Conservation (phyloP, 768 basidiomycete genomes). For the Gymnopilus junonius region DNA sequence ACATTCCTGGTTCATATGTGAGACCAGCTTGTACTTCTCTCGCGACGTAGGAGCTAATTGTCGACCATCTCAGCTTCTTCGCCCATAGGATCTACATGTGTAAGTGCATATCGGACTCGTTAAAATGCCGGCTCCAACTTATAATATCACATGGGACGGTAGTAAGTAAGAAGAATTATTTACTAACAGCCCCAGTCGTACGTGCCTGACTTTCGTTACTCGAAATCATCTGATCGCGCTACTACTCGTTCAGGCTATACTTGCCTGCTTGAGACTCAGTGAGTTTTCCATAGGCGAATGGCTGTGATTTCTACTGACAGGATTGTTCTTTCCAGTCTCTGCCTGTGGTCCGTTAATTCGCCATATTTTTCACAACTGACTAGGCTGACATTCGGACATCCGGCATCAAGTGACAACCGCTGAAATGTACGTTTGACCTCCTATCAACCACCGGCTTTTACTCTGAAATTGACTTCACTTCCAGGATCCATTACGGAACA, state of each 20-base stretch:
- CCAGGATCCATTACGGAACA: slow-evolving; percentile 27
- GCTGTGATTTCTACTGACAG: not conserved
- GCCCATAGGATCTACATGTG: slow-evolving; percentile 43
- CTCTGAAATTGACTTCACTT: not conserved
- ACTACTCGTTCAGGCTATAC: slow-evolving; percentile 7
- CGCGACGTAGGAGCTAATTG: not conserved
- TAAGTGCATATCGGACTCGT: slow-evolving; percentile 22
- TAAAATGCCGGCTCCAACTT: not conserved
- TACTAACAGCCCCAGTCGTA: slow-evolving; percentile 36
- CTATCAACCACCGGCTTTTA: not conserved
- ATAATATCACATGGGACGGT: not conserved
- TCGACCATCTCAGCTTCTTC: slow-evolving; percentile 32
- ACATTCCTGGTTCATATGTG: slow-evolving; percentile 35
- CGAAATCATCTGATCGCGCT: not conserved
- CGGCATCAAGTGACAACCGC: slow-evolving; percentile 28
- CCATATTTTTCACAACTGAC: too few species aligned
- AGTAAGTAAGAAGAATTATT: slow-evolving; percentile 44
- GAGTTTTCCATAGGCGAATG: not conserved
- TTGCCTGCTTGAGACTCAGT: slow-evolving; percentile 21
- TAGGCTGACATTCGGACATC: not conserved
- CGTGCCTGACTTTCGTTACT: slow-evolving; percentile 1
- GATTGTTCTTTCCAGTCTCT: slow-evolving; percentile 22
- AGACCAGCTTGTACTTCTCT: not conserved
- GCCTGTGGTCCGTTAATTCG: slow-evolving; percentile 36
- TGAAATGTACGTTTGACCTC: slow-evolving; percentile 28